Conservation (phyloP, 495 filamentous ascomycete species). For the Tetracladium marchalianum region DNA sequence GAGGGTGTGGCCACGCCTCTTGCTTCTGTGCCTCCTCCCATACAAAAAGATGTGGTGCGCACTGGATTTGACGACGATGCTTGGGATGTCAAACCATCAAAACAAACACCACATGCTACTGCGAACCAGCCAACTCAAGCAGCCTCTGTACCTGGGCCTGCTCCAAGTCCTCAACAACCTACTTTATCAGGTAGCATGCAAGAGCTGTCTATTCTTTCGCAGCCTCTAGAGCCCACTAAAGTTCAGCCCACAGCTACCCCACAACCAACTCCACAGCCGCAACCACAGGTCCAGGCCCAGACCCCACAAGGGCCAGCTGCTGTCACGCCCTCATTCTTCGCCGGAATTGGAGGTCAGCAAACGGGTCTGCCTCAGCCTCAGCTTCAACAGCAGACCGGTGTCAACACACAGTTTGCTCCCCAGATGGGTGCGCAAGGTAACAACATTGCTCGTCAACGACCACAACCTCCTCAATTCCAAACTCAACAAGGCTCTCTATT, state of each 20-base stretch:
- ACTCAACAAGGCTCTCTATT: constrained; percentile 56
- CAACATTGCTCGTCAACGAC: constrained; percentile 55
- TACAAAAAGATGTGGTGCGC: constrained; percentile 37
- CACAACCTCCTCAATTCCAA: constrained; percentile 51
- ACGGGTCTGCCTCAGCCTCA: constrained; percentile 20
- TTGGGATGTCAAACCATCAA: constrained; percentile 94
- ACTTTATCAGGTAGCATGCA: constrained; percentile 62
- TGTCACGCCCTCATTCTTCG: constrained; percentile 33
- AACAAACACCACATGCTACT: constrained; percentile 35
- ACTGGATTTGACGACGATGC: constrained; percentile 92
- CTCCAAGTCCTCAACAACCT: constrained; percentile 32
- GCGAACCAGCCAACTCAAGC: constrained; percentile 26
- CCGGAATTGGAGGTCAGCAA: constrained; percentile 29
- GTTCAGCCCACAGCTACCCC: constrained; percentile 40
- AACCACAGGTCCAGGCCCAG: constrained; percentile 42
- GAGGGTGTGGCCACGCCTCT: constrained; percentile 37
- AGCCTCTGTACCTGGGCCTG: constrained; percentile 23
- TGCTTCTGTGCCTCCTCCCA: constrained; percentile 25
- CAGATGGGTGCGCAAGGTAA: constrained; percentile 14
- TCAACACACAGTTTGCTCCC: constrained; percentile 9
- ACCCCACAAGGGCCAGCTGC: constrained; percentile 34
- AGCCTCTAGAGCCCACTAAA: constrained; percentile 67
- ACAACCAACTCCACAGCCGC: constrained; percentile 32
- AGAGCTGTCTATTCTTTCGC: constrained; percentile 66
- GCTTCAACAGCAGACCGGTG: constrained; percentile 22